Base-by-base conservation (phyloP, 176 grass and related monocot genomes). In the Eleusine coracana region DNA sequence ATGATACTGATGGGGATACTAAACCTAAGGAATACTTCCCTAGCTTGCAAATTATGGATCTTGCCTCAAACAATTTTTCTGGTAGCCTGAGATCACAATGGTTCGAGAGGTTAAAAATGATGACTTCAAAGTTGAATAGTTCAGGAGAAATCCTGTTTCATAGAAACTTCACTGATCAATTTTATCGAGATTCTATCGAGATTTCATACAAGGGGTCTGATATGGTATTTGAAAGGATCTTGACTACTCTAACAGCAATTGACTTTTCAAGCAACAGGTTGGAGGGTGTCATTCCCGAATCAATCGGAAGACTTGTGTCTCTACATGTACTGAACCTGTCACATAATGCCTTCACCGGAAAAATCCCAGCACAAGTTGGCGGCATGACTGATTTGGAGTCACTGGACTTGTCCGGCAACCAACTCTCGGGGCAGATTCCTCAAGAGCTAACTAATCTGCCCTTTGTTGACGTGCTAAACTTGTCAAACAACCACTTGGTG, bases 401-500 rank as follows among this genome's bases (percentile, higher is more conserved):
- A 37, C 20, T 86, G 0, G 77, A 86, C 27, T 20, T 81, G 0
- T 81, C 85, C 5, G 38, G 8, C 39, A 87, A 81, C 63, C 27
- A 61, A 39, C 71, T 81, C 0, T 68, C 48, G 0, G 63, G 85
- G 13, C 28, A 75, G 10, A 87, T 82, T 31, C 63, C 85, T 0
- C 18, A 61, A 2, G 75, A 79, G 27, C 68, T 90, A 0, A 65
- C 83, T 29, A 9, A 80, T 3, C 71, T 92, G 5, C 86, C 68
- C 10, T 92, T 51, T 59, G 52, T 86, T 3, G 17, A 3, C 9
- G 7, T 0, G 1, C 14, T 86, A 3, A 86, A 86, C n/a, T 56
- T 92, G 17, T 83, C 83, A 0, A 20, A 31, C 51, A 92, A 92
- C 40, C 42, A 76, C 2, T 66, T 89, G 25, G 36, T 41, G 7